Conservation (phyloP, 129 eudicot species). For the Chrysanthemum makinoi region DNA sequence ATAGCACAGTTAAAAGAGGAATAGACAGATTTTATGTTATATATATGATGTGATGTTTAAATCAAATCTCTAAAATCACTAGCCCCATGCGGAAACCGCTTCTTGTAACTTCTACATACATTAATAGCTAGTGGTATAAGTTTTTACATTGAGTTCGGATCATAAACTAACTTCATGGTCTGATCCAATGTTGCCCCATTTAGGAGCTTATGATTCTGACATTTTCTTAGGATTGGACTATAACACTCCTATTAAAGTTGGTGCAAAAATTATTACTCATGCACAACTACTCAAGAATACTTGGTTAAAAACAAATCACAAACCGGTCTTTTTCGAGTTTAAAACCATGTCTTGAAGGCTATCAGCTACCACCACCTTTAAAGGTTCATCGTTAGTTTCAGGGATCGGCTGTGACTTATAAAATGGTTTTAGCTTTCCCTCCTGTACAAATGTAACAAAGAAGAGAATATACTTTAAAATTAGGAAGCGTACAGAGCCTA, state of each 20-base stretch:
- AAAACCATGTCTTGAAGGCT: constrained; percentile 59
- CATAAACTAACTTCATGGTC: no score
- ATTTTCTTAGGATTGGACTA: no score
- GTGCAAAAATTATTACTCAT: not conserved
- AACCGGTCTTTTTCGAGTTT: constrained; percentile 68
- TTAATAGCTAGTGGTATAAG: no score
- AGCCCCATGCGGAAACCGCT: no score
- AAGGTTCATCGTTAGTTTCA: constrained; percentile 54
- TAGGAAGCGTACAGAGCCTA: not conserved
- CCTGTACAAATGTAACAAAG: constrained; percentile 36
- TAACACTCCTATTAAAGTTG: not conserved
- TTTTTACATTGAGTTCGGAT: no score
- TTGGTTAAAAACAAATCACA: not conserved
- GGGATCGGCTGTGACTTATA: constrained; percentile 73
- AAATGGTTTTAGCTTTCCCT: constrained; percentile 53
- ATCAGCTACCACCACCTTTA: constrained; percentile 72
- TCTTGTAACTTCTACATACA: no score
- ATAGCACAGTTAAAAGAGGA: not conserved
- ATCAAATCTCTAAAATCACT: not conserved
- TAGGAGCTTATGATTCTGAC: no score
- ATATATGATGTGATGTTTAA: not conserved
- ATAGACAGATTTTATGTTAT: not conserved
- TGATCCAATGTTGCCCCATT: no score
- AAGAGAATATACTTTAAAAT: not conserved
- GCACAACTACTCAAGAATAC: not conserved